Evolutionary conservation across 768 basidiomycete species (phyloP).

Genomic region (Lentinula lateritia): DNA sequence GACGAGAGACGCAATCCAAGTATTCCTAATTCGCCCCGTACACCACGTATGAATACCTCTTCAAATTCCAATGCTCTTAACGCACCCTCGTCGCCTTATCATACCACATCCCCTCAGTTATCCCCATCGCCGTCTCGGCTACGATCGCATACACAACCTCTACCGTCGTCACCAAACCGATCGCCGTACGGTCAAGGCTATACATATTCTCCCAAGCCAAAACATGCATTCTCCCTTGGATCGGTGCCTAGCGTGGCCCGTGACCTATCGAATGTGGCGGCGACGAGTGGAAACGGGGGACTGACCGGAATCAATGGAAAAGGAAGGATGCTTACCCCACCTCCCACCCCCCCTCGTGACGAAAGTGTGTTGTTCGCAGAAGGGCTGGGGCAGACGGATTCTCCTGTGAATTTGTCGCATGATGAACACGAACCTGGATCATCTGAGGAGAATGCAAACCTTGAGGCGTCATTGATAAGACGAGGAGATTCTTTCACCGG

Average conservation of each 20-base stretch:
- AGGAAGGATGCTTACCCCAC: slow-evolving; percentile 1
- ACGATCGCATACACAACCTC: not conserved
- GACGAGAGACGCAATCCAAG: not conserved
- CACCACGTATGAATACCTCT: not conserved
- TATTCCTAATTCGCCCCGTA: not conserved
- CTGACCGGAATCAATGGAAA: not conserved
- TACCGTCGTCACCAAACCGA: not conserved
- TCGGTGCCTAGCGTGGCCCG: not conserved
- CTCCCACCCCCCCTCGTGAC: not conserved
- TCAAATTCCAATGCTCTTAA: not conserved
- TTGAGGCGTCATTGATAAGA: not conserved
- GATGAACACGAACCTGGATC: not conserved
- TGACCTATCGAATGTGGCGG: not conserved
- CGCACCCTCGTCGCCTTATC: not conserved
- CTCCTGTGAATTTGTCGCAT: not conserved
- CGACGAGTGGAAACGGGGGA: too few relatives aligned
- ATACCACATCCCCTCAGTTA: not conserved
- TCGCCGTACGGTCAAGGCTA: not conserved
- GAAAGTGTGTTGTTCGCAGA: not conserved
- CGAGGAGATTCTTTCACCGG: not conserved
- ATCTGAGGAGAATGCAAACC: not conserved
- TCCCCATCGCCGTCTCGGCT: not conserved
- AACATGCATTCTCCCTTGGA: not conserved
- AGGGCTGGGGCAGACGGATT: not conserved
- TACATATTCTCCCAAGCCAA: not conserved